Percentiles rank a stretch among this genome's conserved stretches.
Conservation (phyloP, 305 asterid genomes). For the Solanum aculeatissimum region DNA sequence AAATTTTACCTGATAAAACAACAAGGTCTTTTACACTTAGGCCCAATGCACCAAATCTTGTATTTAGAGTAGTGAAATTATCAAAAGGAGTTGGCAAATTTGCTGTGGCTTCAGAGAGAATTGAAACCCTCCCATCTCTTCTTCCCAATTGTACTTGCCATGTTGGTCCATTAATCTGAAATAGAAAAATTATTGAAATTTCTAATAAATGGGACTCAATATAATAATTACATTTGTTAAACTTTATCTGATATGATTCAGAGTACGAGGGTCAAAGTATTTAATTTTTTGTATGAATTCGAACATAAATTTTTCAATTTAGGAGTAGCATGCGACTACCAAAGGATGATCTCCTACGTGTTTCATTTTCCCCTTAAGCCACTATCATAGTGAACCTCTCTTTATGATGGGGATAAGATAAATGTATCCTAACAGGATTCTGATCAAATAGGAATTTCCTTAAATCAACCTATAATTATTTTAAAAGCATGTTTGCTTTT, state of each 20-base stretch:
- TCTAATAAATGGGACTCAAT: not conserved
- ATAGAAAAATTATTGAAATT: not conserved
- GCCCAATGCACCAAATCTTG: constrained; percentile 39
- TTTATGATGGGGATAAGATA: not conserved
- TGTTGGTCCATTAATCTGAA: constrained; percentile 41
- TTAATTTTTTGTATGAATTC: too few relatives aligned
- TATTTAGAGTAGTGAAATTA: constrained; percentile 32
- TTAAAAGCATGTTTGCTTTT: too few relatives aligned
- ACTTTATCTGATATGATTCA: too few relatives aligned
- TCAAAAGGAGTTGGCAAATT: constrained; percentile 46
- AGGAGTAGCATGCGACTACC: not conserved
- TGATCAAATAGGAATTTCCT: too few relatives aligned
- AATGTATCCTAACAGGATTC: not conserved
- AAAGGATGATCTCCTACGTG: not conserved
- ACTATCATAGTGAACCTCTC: too few relatives aligned
- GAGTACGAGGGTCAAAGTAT: not conserved
- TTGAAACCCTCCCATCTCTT: constrained; percentile 52
- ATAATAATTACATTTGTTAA: too few relatives aligned
- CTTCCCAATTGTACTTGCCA: constrained; percentile 63
- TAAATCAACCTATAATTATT: not conserved
- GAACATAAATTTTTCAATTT: too few relatives aligned
- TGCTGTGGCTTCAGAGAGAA: constrained; percentile 18
- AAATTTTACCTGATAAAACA: constrained; percentile 44
- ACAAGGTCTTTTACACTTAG: constrained; percentile 43
- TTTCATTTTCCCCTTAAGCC: not conserved